Evolutionary conservation across 768 basidiomycete genomes (phyloP).

Genomic region (Boletus speciosus): DNA sequence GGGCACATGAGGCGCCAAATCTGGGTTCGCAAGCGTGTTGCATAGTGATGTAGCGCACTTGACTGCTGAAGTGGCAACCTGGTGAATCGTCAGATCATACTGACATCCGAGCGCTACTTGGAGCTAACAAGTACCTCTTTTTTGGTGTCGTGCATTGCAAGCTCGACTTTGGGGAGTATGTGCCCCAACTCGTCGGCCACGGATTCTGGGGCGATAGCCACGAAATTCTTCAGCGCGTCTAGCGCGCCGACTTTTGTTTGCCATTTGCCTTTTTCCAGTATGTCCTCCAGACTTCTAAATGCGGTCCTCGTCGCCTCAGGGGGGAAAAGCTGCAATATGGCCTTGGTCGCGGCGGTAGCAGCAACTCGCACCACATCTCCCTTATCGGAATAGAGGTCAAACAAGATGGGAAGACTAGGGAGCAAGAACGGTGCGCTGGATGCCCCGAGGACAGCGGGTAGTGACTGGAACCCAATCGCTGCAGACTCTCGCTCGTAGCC

Average conservation of each 20-base stretch:
- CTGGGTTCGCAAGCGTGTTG: conserved; percentile 87
- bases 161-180: conserved; percentile 82
- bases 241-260: conserved; percentile 89
- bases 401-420: conserved; percentile 69
- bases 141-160: conserved; percentile 96
- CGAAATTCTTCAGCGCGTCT: conserved; percentile 78
- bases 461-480: conserved; percentile 73
- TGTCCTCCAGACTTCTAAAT: conserved; percentile 64
- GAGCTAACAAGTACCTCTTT: conserved; percentile 55
- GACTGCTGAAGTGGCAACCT: conserved; percentile 83
- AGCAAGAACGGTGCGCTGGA: conserved; percentile 72
- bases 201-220: conserved; percentile 60
- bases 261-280: conserved; percentile 90
- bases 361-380: conserved; percentile 86
- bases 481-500: conserved; percentile 88
- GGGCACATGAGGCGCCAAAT: conserved; percentile 85
- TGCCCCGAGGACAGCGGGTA: conserved; percentile 67
- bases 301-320: conserved; percentile 73
- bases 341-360: conserved; percentile 75
- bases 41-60: conserved; percentile 91
- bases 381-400: conserved; percentile 89
- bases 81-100: conserved; percentile 8
- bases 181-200: conserved; percentile 82
- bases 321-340: conserved; percentile 79
- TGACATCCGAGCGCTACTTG: conserved; percentile 11